phyloP scores from a whole-genome alignment of 2,329 filamentous ascomycete genomes.

The Aspergillus viridinutans region DNA sequence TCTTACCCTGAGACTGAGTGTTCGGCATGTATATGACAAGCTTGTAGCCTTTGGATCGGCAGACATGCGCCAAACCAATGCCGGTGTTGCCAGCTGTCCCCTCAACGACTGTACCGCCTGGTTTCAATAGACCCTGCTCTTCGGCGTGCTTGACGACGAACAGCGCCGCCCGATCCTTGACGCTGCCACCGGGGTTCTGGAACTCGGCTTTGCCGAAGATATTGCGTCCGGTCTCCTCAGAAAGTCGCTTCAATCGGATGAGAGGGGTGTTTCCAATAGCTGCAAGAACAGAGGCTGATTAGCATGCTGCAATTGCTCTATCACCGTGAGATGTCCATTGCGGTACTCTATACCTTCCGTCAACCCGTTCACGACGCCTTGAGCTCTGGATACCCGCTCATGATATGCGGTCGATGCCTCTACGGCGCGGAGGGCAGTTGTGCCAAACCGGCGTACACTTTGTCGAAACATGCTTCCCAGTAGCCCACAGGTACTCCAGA shows the following conservation, averaged over 20 bases:
- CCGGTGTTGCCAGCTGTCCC: conserved; percentile 97
- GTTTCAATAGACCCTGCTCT: conserved; percentile 72
- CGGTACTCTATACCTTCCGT: conserved; percentile 63
- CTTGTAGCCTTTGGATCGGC: conserved; percentile 84
- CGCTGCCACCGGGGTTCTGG: conserved; percentile 92
- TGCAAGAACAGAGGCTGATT: conserved; percentile 33
- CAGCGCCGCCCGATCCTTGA: conserved; percentile 94
- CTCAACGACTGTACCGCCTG: conserved; percentile 92
- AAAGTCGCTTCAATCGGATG: conserved; percentile 83
- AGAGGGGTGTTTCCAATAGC: conserved; percentile 97
- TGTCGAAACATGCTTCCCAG: conserved; percentile 62
- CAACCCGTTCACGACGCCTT: conserved; percentile 72
- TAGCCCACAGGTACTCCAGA: not conserved
- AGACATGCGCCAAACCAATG: conserved; percentile 95
- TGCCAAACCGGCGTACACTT: conserved; percentile 63
- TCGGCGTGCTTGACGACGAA: conserved; percentile 94
- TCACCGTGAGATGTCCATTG: not conserved
- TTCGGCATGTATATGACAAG: conserved; percentile 99
- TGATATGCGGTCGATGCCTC: conserved; percentile 56
- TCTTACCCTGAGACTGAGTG: conserved; percentile 96
- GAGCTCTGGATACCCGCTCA: conserved; percentile 70
- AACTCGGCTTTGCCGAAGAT: conserved; percentile 97
- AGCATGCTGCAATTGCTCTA: not conserved
- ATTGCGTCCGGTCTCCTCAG: conserved; percentile 86
- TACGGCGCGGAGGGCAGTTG: conserved; percentile 54